A percentile compares a stretch with the other conserved stretches of the same genome.
These are phyloP conservation scores for Penicillium dipodomyicola DNA, from an alignment of 495 filamentous ascomycete species.

Conservation along the genomic window DNA sequence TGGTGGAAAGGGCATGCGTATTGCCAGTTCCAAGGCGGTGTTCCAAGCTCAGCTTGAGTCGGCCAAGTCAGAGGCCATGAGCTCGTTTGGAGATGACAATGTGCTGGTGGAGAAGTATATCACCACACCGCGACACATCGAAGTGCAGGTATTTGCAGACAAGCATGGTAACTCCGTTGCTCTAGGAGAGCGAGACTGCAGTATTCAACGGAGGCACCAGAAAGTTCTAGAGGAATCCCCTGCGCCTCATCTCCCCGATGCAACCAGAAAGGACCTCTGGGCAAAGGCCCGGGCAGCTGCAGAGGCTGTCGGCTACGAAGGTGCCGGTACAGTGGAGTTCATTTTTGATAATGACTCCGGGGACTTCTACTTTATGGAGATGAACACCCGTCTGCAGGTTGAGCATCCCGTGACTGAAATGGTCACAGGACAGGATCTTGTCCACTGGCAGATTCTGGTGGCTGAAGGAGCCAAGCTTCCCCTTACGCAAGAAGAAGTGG, in stretches of 20 bases:
- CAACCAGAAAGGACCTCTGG: conserved; percentile 84
- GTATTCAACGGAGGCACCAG: conserved; percentile 85
- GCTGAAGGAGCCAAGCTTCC: conserved; percentile 86
- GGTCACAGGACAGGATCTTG: conserved; percentile 92
- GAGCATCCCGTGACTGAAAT: conserved; percentile 98
- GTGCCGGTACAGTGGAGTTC: conserved; percentile 96
- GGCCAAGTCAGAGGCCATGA: conserved; percentile 84
- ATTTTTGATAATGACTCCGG: conserved; percentile 96
- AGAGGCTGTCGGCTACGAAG: conserved; percentile 88
- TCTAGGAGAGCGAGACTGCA: conserved; percentile 82
- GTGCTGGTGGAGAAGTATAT: conserved; percentile 98
- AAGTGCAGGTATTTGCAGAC: conserved; percentile 97
- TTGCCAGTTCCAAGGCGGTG: conserved; percentile 68
- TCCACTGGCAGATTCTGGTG: conserved; percentile 93
- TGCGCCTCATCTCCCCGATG: conserved; percentile 78
- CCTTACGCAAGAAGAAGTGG: conserved; percentile 77
- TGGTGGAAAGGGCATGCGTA: conserved; percentile 99
- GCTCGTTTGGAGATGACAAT: conserved; percentile 93
- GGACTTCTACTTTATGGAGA: conserved; percentile 99
- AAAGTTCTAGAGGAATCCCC: conserved; percentile 98
- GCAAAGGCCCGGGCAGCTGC: conserved; percentile 88
- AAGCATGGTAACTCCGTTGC: conserved; percentile 81
- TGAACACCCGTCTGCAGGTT: conserved; percentile 96
- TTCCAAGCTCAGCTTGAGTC: conserved; percentile 80
- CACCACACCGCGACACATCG: conserved; percentile 88